These are phyloP conservation scores for Ceratobasidium sp. DNA, from an alignment of 1,284 basidiomycete genomes.

Conservation along the genomic window DNA sequence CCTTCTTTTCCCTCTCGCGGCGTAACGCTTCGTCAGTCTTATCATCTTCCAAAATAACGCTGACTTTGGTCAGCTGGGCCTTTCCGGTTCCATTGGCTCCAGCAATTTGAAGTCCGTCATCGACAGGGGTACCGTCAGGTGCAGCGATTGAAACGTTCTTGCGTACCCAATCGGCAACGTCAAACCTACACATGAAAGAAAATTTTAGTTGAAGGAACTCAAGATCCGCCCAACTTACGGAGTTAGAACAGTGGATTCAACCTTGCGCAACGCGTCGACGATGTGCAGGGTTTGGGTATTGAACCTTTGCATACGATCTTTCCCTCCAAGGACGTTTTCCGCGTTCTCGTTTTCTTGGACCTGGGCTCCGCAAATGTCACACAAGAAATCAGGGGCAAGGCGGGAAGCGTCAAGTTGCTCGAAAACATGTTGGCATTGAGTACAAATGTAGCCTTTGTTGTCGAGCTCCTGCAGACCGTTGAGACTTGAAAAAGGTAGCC, in stretches of 20 bases:
- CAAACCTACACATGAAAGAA: constrained; percentile 62
- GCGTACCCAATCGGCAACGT: constrained; percentile 81
- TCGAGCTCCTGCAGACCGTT: constrained; percentile 77
- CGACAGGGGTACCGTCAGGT: constrained; percentile 59
- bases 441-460: constrained; percentile 95
- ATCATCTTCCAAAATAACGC: constrained; percentile 81
- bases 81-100: constrained; percentile 64
- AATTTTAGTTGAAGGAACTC: not conserved
- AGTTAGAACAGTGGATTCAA: constrained; percentile 86
- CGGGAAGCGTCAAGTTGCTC: constrained; percentile 86
- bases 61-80: constrained; percentile 64
- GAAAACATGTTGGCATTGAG: constrained; percentile 85
- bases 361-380: constrained; percentile 71
- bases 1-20: constrained; percentile 71
- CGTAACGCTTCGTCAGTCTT: constrained; percentile 76
- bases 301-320: constrained; percentile 95
- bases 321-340: constrained; percentile 80
- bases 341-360: constrained; percentile 92
- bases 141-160: constrained; percentile 65
- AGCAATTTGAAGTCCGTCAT: constrained; percentile 66
- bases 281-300: constrained; percentile 91
- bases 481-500: not conserved
- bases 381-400: constrained; percentile 68
- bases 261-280: constrained; percentile 84
- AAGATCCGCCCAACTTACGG: constrained; percentile 58